Base-by-base conservation (phyloP, 495 filamentous ascomycete species). In the Penicillium subrubescens region DNA sequence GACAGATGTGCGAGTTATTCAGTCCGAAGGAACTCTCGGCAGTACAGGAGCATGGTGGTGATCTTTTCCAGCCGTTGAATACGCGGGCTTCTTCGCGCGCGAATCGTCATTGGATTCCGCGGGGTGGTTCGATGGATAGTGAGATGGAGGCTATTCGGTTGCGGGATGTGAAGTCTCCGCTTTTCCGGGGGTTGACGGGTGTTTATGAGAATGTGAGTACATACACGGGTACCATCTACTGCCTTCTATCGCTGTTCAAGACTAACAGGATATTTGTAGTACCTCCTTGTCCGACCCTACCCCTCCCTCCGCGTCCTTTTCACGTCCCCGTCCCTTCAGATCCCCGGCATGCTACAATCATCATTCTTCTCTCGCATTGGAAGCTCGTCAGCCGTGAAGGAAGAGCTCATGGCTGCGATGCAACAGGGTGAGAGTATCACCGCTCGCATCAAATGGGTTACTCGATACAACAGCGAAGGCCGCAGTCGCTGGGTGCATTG, bases 401-500 rank as follows among this genome's bases (percentile, higher is more conserved):
- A 85, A 8, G 84, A 86, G n/a, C 78, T 90, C 11, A 65, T 81
- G n/a, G 71, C 79, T n/a, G 87, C 87, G 1, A 78, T 90, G 48
- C 78, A 77, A 48, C 76, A 78, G 29, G 87, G 87, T 3, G 80
- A 85, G 31, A 85, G 86, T 67, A 87, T 90, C 41, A 90, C 87
- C 3, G 87, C 87, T 0, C 86, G 88, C 27, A 82, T 89, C 51
- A 83, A 83, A 43, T 90, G 87, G 87, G 69, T 83, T 29, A 75
- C 81, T 8, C 69, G 75, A 37, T 71, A 69, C 15, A 79, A 70
- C 33, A 67, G 77, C 11, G 76, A 84, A 41, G 83, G 82, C 1
- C 76, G 82, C 14, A 74, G 75, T 44, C 79, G 84, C 57, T 88
- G 83, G 84, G 84, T 87, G 7, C 85, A 87, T 66, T 88, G 86